A percentile compares a stretch with the other conserved stretches of the same genome.
Evolutionary conservation across 495 filamentous ascomycete species (phyloP).

Genomic region (Xylaria grammica): DNA sequence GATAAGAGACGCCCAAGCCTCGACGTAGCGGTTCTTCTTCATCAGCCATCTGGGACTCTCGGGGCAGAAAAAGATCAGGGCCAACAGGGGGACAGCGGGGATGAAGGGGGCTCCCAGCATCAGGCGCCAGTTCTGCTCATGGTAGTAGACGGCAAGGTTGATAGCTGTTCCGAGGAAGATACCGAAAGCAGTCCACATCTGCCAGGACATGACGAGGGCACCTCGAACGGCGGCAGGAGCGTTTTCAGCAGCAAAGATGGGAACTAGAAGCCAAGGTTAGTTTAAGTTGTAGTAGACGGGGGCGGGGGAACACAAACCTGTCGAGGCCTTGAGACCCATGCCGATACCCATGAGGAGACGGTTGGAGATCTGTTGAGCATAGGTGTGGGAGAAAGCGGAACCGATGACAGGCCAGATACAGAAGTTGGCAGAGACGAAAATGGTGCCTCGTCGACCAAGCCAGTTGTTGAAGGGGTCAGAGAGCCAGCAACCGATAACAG

Average conservation of each 20-base stretch:
- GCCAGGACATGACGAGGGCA: conserved; percentile 84
- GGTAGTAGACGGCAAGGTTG: conserved; percentile 67
- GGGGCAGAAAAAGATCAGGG: conserved; percentile 74
- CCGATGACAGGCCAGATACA: conserved; percentile 67
- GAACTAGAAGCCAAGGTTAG: conserved; percentile 51
- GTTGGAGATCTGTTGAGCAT: conserved; percentile 65
- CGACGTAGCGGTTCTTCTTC: conserved; percentile 64
- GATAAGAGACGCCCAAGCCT: conserved; percentile 67
- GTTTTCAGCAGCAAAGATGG: conserved; percentile 80
- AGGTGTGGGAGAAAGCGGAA: conserved; percentile 66
- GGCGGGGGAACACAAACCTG: conserved; percentile 28
- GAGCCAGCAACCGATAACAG: conserved; percentile 66
- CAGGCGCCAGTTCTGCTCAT: conserved; percentile 69
- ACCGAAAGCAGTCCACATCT: conserved; percentile 85
- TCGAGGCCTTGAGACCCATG: conserved; percentile 67
- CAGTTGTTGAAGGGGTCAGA: conserved; percentile 72
- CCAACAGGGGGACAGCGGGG: conserved; percentile 69
- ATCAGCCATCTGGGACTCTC: conserved; percentile 70
- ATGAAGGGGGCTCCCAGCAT: conserved; percentile 82
- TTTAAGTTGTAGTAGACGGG: not conserved
- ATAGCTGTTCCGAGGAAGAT: conserved; percentile 74
- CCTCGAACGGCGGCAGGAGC: conserved; percentile 75
- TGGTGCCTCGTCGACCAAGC: conserved; percentile 69
- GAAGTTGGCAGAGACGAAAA: conserved; percentile 70
- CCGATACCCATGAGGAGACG: conserved; percentile 74